Evolutionary conservation across 2,329 filamentous ascomycete genomes (phyloP).

Genomic region (Immersiporthe knoxdaviesiana): DNA sequence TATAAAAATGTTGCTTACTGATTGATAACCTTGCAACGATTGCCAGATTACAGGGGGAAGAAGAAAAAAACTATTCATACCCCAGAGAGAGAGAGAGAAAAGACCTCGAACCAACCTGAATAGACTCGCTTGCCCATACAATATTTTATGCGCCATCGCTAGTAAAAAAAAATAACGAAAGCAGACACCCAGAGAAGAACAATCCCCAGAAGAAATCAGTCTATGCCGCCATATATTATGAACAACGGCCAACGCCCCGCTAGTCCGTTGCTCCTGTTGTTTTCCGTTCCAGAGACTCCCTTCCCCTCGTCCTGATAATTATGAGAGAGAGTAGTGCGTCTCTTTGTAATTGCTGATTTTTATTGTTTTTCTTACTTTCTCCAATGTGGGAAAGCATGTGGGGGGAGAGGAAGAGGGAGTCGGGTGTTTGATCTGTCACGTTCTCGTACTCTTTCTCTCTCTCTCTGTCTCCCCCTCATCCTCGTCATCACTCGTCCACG

Average conservation of each 20-base stretch:
- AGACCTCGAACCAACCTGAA: not conserved
- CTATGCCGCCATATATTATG: conserved; percentile 25
- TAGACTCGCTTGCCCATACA: conserved; percentile 5
- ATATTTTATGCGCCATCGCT: conserved; percentile 28
- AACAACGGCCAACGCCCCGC: conserved; percentile 1
- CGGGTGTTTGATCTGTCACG: not conserved
- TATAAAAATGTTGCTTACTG: not conserved
- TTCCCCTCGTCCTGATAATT: no score
- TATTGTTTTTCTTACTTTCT: no score
- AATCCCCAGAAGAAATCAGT: conserved; percentile 15
- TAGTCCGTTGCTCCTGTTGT: conserved; percentile 4
- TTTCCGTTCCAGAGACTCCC: not conserved
- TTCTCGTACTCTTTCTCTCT: not conserved
- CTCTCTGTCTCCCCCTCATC: no score
- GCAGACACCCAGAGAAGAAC: conserved; percentile 3
- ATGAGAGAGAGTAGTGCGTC: not conserved
- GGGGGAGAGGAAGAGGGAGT: no score
- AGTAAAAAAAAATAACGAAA: no score
- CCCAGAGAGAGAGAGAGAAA: not conserved
- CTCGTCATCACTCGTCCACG: conserved; percentile 46
- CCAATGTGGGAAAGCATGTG: conserved; percentile 3
- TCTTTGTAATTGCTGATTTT: not conserved
- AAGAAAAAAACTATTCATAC: not conserved
- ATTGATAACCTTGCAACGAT: not conserved
- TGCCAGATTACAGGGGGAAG: not conserved